Evolutionary conservation across 176 grass and related monocot genomes (phyloP).

Genomic region (Elymus sibiricus): DNA sequence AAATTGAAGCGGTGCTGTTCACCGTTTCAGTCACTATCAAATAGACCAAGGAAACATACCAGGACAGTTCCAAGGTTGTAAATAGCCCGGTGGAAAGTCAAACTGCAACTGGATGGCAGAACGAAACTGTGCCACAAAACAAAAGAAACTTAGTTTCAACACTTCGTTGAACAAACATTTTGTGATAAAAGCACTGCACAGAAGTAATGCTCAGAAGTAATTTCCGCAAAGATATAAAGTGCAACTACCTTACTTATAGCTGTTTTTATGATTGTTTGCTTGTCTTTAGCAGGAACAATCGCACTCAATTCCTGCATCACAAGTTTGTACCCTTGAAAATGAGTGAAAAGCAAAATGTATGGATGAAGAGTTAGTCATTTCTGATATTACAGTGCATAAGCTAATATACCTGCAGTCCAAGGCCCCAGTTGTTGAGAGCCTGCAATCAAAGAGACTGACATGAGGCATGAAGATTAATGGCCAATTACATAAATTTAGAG

Average conservation of each 20-base stretch:
- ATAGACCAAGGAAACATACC: slow-evolving; percentile 27
- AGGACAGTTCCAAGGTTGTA: slow-evolving; percentile 85
- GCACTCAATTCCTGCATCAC: slow-evolving; percentile 68
- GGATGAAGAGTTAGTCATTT: neutral
- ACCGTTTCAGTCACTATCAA: neutral
- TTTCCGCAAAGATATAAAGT: neutral
- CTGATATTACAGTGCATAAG: slow-evolving; percentile 6
- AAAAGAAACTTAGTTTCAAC: neutral
- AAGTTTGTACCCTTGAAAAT: slow-evolving; percentile 24
- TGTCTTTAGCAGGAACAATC: slow-evolving; percentile 79
- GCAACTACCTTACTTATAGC: slow-evolving; percentile 75
- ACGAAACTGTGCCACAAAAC: slow-evolving; percentile 65
- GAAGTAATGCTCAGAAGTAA: no score
- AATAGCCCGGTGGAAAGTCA: slow-evolving; percentile 89
- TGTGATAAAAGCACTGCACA: neutral
- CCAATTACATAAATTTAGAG: neutral
- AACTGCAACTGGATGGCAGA: slow-evolving; percentile 79
- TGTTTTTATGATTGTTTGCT: slow-evolving; percentile 74
- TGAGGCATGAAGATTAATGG: neutral
- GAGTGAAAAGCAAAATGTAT: slow-evolving; percentile 15
- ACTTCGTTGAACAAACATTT: neutral
- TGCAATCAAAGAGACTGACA: slow-evolving; percentile 10
- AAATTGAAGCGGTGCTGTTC: neutral
- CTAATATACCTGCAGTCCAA: slow-evolving; percentile 68
- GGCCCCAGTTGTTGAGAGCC: slow-evolving; percentile 88